A percentile compares a stretch with the other conserved stretches of the same genome.
These are phyloP conservation scores for Psidium guajava DNA, from an alignment of 345 rosid species.

Conservation along the genomic window DNA sequence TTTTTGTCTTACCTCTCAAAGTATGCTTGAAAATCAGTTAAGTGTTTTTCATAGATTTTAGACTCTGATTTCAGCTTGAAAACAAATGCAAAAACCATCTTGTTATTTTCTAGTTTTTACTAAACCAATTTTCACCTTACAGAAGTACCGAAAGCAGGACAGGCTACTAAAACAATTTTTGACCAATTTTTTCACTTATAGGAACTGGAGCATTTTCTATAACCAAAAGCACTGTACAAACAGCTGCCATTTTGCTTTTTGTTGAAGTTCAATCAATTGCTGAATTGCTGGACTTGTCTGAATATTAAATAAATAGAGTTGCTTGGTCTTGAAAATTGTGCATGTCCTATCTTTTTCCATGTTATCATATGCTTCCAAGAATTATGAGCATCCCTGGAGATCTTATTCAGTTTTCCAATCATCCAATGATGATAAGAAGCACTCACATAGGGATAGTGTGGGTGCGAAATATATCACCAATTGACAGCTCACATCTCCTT, in stretches of 20 bases:
- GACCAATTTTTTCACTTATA: not conserved
- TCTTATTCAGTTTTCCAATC: not conserved
- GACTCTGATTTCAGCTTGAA: not conserved
- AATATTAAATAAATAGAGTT: not conserved
- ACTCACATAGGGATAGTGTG: not conserved
- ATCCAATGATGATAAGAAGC: not conserved
- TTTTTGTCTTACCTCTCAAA: not conserved
- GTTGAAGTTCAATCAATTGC: not conserved
- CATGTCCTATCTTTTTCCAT: not conserved
- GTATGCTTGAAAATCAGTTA: not conserved
- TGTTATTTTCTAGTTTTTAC: not conserved
- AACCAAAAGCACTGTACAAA: not conserved
- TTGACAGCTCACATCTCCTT: not conserved
- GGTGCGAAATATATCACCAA: not conserved
- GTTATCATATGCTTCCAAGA: not conserved
- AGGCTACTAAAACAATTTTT: not conserved
- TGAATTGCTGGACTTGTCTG: not conserved
- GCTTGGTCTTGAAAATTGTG: not conserved
- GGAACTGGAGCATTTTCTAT: not conserved
- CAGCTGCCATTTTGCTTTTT: not conserved
- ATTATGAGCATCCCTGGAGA: not conserved
- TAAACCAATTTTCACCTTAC: not conserved
- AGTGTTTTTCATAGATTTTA: not conserved
- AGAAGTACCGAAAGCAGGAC: not conserved
- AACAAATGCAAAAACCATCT: not conserved